A percentile compares a stretch with the other conserved stretches of the same genome.
Conservation (phyloP, 768 basidiomycete genomes). For the Termitomyces bulborhizus region DNA sequence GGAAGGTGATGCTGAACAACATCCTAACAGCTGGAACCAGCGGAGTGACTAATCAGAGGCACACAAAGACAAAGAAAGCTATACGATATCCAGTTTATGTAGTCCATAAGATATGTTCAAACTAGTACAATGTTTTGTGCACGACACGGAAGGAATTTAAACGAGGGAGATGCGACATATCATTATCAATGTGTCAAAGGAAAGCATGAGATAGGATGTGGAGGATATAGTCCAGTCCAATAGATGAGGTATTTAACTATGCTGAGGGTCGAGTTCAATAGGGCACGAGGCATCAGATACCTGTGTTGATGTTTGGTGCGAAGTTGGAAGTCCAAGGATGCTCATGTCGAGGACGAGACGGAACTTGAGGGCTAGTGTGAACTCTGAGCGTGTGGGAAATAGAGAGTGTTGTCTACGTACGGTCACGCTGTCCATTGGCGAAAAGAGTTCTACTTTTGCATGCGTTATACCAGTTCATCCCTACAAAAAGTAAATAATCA, state of each 20-base stretch:
- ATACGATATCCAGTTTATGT: background rate
- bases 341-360: slow-evolving; percentile 58
- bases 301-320: slow-evolving; percentile 45
- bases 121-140: slow-evolving; percentile 14
- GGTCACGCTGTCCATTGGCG: slow-evolving; percentile 45
- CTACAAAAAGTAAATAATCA: slow-evolving; percentile 25
- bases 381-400: slow-evolving; percentile 9
- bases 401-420: slow-evolving; percentile 35
- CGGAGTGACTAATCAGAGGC: background rate
- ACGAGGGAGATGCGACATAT: slow-evolving; percentile 7
- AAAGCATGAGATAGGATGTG: slow-evolving; percentile 10
- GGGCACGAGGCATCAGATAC: slow-evolving; percentile 64
- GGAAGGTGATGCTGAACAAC: no score
- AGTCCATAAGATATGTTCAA: slow-evolving; percentile 14
- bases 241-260: slow-evolving; percentile 29
- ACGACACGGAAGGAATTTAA: background rate
- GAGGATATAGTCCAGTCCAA: slow-evolving; percentile 8
- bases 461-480: slow-evolving; percentile 70
- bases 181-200: slow-evolving; percentile 11
- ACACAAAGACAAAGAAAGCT: no score
- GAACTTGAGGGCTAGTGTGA: slow-evolving; percentile 50
- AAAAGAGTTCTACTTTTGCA: slow-evolving; percentile 58
- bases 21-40: no score
- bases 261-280: slow-evolving; percentile 51
- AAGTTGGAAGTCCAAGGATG: slow-evolving; percentile 63